Evolutionary conservation across 352 stramenopile genomes (phyloP).

Genomic region (Pythium volutum): DNA sequence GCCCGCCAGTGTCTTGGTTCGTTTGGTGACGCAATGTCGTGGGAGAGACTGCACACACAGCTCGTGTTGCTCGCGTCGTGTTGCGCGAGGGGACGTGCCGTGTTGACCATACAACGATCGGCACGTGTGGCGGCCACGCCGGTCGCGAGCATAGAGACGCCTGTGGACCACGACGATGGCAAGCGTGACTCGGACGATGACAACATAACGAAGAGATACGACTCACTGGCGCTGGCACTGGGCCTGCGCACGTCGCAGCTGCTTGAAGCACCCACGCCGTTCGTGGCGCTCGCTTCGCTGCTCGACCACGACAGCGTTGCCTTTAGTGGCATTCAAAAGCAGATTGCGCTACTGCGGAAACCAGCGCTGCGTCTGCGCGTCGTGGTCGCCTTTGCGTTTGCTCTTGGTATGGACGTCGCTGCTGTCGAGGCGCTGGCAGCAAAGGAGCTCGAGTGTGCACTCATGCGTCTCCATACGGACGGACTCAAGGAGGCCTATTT

Average conservation of each 20-base stretch:
- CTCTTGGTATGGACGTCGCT: neutral
- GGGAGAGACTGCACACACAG: slow-evolving; percentile 14
- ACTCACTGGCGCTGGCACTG: neutral
- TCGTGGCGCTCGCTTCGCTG: slow-evolving; percentile 32
- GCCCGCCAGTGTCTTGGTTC: slow-evolving; percentile 16
- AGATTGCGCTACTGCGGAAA: slow-evolving; percentile 25
- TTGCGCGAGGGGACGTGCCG: too few relatives aligned
- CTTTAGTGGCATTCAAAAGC: slow-evolving; percentile 28
- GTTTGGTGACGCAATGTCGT: slow-evolving; percentile 16
- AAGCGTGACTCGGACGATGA: neutral
- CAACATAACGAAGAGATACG: neutral
- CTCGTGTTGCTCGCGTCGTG: slow-evolving; percentile 5
- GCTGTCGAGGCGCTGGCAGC: slow-evolving; percentile 19
- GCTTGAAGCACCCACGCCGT: slow-evolving; percentile 21
- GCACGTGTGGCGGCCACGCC: too few relatives aligned
- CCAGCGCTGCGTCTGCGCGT: slow-evolving; percentile 10
- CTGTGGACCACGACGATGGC: neutral
- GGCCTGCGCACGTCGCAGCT: neutral
- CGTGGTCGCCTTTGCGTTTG: slow-evolving; percentile 4
- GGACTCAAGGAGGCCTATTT: neutral
- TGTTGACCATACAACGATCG: too few relatives aligned
- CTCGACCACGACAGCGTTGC: slow-evolving; percentile 34
- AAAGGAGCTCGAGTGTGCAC: slow-evolving; percentile 17
- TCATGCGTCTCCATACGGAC: neutral
- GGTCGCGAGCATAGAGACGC: too few relatives aligned